phyloP scores from a whole-genome alignment of 2,329 filamentous ascomycete species.

The Botrytis porri region DNA sequence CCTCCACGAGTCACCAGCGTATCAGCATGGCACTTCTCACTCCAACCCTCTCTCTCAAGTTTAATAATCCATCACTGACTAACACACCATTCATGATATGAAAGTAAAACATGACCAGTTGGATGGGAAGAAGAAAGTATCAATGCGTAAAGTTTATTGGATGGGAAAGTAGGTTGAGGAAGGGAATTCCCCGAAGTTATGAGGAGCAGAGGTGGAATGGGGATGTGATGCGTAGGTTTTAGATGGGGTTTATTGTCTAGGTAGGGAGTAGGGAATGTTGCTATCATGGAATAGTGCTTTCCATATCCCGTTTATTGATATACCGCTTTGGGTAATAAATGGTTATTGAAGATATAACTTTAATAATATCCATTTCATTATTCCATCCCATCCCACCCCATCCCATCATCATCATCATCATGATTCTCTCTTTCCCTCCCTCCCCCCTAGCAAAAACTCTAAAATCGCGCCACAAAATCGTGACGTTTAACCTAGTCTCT shows the following conservation, averaged over 20 bases:
- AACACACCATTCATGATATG: neutral
- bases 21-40: neutral
- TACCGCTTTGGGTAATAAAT: neutral
- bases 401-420: neutral
- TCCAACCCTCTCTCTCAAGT: neutral
- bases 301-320: neutral
- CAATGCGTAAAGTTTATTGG: neutral
- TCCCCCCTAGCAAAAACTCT: too few species aligned
- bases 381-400: neutral
- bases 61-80: neutral
- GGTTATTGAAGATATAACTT: neutral
- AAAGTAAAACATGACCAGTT: slow-evolving; percentile 5
- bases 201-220: neutral
- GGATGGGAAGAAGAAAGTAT: too few species aligned
- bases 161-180: neutral
- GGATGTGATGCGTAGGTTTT: too few species aligned
- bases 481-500: neutral
- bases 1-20: slow-evolving; percentile 7
- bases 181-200: neutral
- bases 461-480: neutral
- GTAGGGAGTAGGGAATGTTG: too few species aligned
- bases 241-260: too few species aligned
- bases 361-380: too few species aligned
- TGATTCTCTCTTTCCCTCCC: too few species aligned
- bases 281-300: too few species aligned